Conservation (phyloP, 805 yeast genomes). For the Saccharomycopsis malanga region DNA sequence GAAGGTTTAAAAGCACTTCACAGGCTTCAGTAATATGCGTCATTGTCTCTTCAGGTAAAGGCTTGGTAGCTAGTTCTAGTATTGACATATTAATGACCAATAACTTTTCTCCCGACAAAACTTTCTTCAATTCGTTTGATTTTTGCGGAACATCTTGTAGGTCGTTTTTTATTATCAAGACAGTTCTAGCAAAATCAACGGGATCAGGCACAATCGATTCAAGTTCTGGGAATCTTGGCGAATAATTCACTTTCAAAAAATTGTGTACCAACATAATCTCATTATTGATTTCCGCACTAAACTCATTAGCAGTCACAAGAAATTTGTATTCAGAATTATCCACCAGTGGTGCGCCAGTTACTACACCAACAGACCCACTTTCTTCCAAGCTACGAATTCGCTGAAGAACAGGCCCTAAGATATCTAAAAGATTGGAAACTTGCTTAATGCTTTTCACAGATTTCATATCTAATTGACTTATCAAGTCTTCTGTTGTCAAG, state of each 20-base stretch:
- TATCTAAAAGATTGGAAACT: slow-evolving; percentile 1
- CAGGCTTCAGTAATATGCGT: slow-evolving; percentile 38
- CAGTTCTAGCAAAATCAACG: slow-evolving; percentile 49
- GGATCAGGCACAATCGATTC: slow-evolving; percentile 56
- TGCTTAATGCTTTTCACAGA: slow-evolving; percentile 18
- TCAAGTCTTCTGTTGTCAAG: slow-evolving; percentile 16
- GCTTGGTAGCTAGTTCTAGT: slow-evolving; percentile 33
- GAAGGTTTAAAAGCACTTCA: slow-evolving; percentile 39
- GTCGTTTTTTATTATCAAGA: slow-evolving; percentile 45
- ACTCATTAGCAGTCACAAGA: slow-evolving; percentile 45
- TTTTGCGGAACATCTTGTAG: slow-evolving; percentile 28
- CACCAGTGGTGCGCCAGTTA: not conserved
- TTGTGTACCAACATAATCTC: slow-evolving; percentile 47
- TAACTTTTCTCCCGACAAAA: slow-evolving; percentile 54
- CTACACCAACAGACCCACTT: not conserved
- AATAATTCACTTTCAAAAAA: slow-evolving; percentile 46
- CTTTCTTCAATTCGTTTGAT: slow-evolving; percentile 29
- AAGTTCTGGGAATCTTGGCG: slow-evolving; percentile 63
- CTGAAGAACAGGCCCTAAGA: slow-evolving; percentile 1
- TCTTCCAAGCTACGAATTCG: not conserved
- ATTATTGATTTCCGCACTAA: slow-evolving; percentile 44
- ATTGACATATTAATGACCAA: slow-evolving; percentile 72
- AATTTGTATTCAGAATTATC: slow-evolving; percentile 26
- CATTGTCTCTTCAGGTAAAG: slow-evolving; percentile 31
- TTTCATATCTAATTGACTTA: slow-evolving; percentile 21